Percentiles rank a stretch among this genome's conserved stretches.
Conservation (phyloP, 306 rosid species). For the Acacia acuminata region DNA sequence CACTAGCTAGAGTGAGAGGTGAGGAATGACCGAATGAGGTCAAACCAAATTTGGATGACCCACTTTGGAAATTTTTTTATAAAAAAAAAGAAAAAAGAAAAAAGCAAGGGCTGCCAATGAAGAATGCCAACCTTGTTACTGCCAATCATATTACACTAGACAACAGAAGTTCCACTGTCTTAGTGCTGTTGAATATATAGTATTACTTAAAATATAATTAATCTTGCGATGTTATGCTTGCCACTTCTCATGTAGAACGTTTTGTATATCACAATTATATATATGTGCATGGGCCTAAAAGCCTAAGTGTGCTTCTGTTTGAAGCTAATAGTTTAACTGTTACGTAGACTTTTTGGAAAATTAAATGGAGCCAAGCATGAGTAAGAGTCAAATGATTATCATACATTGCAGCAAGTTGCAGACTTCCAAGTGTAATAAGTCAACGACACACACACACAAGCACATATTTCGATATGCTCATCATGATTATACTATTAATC, state of each 20-base stretch:
- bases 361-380: conserved; percentile 30
- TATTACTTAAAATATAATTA: not conserved
- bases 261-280: conserved; percentile 7
- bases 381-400: conserved; percentile 29
- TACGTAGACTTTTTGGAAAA: not conserved
- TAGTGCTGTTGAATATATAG: conserved; percentile 31
- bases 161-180: conserved; percentile 40
- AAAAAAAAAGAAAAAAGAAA: not conserved
- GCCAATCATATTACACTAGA: conserved; percentile 43
- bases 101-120: conserved; percentile 39
- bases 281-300: not conserved
- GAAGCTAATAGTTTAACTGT: conserved; percentile 21
- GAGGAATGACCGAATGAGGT: conserved; percentile 51
- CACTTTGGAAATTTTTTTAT: conserved; percentile 17
- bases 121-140: conserved; percentile 28
- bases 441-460: not conserved
- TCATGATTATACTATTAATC: conserved; percentile 13
- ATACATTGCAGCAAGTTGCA: conserved; percentile 37
- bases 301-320: conserved; percentile 13
- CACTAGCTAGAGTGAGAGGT: conserved; percentile 30
- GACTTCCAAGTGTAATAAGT: conserved; percentile 26
- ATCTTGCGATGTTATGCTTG: conserved; percentile 40
- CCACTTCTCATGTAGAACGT: not conserved
- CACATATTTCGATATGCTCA: not conserved
- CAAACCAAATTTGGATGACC: conserved; percentile 49